Base-by-base conservation (phyloP, 768 basidiomycete genomes). In the Podaxis sp. region DNA sequence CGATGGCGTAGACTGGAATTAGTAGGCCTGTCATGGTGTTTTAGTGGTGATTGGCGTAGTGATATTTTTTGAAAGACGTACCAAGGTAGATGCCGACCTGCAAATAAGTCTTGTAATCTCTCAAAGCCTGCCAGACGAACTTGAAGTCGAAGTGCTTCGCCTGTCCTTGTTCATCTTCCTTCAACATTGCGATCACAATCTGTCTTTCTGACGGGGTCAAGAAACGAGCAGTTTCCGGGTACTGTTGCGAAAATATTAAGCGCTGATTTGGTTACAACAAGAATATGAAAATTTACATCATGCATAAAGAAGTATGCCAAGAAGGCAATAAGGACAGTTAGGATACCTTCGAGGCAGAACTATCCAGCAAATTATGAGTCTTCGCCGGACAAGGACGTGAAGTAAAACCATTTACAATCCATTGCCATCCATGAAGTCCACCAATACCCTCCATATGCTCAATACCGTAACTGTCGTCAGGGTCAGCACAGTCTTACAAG, bases 161-260 rank as follows among this genome's bases (percentile, higher is more conserved):
- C 25, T 79, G 77, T 63, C 76, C 75, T 64, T 77, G 77, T 1
- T 73, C 68, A 55, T 84, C 83, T 54, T 78, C 75, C 63, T 76
- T 78, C 57, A 85, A 68, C 74, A 80, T 71, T 12, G 75, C 63
- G 12, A 78, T 61, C 5, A 85, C 71, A 53, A 71, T 66, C 47
- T 57, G 66, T 52, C 76, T 77, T 66, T 87, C 85, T 1, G 66
- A 59, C 8, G 76, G 74, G 11, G 76, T 80, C 61, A 87, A 71
- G 73, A 86, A 88, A 24, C 72, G 76, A 11, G 85, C 85, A 1
- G 85, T 87, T 65, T 82, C 80, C 25, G 85, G 84, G 69, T 82
- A 86, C 82, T 83, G 63, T 40, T 15, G 54, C 15, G 12, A 29
- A 7, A 17, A 13, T 2, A 25, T 24, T 53, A 8, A 37, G 15